A percentile compares a stretch with the other conserved stretches of the same genome.
Conservation (phyloP, 257 asterid genomes). For the Osmanthus fragrans region DNA sequence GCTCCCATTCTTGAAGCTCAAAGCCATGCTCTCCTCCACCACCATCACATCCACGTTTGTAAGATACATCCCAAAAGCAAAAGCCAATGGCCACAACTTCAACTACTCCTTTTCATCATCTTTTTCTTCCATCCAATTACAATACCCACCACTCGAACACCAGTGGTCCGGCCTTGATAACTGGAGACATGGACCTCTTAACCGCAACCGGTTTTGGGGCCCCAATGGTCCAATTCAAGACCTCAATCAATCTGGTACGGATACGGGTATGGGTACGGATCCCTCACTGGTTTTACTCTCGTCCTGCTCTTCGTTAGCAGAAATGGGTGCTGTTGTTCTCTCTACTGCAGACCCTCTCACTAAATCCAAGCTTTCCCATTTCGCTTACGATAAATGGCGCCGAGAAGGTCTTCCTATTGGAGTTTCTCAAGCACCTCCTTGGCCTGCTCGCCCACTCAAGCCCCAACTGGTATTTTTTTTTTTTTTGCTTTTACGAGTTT, state of each 20-base stretch:
- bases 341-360: slow-evolving; percentile 70
- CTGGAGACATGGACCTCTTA: slow-evolving; percentile 73
- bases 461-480: slow-evolving; percentile 61
- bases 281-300: slow-evolving; percentile 14
- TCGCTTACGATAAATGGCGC: slow-evolving; percentile 69
- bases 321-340: slow-evolving; percentile 76
- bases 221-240: slow-evolving; percentile 60
- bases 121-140: slow-evolving; percentile 31
- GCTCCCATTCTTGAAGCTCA: not conserved
- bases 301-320: slow-evolving; percentile 70
- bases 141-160: slow-evolving; percentile 42
- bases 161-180: slow-evolving; percentile 81
- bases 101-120: slow-evolving; percentile 29
- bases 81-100: slow-evolving; percentile 16
- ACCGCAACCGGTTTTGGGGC: slow-evolving; percentile 78
- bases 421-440: slow-evolving; percentile 50
- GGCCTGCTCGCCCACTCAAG: slow-evolving; percentile 75
- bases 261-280: not conserved
- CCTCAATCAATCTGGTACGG: slow-evolving; percentile 10
- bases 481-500: not conserved
- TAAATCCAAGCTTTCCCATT: slow-evolving; percentile 79
- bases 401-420: slow-evolving; percentile 70
- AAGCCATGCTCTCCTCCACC: slow-evolving; percentile 27
- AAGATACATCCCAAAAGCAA: slow-evolving; percentile 16
- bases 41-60: slow-evolving; percentile 2